Evolutionary conservation across 345 rosid species (phyloP).

Genomic region (Hypericum perforatum): DNA sequence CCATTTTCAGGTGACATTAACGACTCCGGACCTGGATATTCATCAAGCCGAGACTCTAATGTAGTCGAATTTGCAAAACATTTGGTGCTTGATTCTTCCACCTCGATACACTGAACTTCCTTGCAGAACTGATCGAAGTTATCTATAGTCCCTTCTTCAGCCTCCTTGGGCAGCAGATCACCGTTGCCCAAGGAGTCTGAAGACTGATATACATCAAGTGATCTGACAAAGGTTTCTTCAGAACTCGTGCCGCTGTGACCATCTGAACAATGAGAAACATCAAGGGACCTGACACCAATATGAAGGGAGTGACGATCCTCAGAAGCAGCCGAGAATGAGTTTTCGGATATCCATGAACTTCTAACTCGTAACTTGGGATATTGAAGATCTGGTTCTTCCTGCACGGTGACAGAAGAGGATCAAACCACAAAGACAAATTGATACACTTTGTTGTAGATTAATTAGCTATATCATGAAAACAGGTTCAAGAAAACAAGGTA

Average conservation of each 20-base stretch:
- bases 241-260: constrained; percentile 37
- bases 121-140: constrained; percentile 38
- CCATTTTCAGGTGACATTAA: no score
- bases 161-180: constrained; percentile 23
- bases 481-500: no score
- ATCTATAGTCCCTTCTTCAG: constrained; percentile 30
- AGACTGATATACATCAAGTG: constrained; percentile 28
- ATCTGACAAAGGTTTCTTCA: constrained; percentile 47
- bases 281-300: constrained; percentile 24
- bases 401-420: not conserved
- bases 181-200: constrained; percentile 21
- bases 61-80: constrained; percentile 19
- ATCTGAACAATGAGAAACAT: constrained; percentile 46
- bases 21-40: no score
- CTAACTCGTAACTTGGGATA: constrained; percentile 67
- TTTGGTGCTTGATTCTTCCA: constrained; percentile 29
- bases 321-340: constrained; percentile 26
- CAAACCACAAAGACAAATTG: not conserved
- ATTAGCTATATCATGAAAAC: no score
- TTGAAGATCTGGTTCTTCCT: constrained; percentile 14
- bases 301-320: constrained; percentile 27
- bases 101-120: constrained; percentile 50
- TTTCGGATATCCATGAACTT: constrained; percentile 49
- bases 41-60: not conserved
- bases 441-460: no score